Evolutionary conservation across 352 stramenopile species (phyloP).

Genomic region (Globisporangium solare): DNA sequence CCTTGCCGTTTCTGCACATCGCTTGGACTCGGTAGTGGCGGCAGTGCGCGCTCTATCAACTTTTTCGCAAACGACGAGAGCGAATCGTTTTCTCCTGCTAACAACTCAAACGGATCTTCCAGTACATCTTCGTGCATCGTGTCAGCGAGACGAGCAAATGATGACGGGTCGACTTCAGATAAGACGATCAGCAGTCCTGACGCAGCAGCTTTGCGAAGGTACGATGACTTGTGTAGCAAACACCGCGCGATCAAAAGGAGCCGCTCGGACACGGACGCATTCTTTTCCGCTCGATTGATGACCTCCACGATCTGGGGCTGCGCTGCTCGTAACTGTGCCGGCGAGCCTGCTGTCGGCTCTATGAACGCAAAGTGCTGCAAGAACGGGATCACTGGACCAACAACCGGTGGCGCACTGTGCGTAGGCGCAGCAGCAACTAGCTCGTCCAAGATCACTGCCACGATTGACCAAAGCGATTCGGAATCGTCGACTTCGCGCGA

Average conservation of each 20-base stretch:
- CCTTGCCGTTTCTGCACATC: neutral
- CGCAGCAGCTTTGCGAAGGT: constrained; percentile 42
- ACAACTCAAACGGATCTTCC: constrained; percentile 13
- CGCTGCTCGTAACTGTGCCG: constrained; percentile 16
- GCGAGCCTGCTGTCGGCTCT: constrained; percentile 22
- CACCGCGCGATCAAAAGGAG: constrained; percentile 39
- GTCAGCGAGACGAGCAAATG: constrained; percentile 13
- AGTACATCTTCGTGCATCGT: constrained; percentile 3
- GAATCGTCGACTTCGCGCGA: neutral
- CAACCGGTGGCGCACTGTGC: constrained; percentile 12
- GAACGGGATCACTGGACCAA: constrained; percentile 32
- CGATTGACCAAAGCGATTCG: constrained; percentile 24
- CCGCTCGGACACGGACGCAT: constrained; percentile 11
- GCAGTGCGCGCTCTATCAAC: constrained; percentile 6
- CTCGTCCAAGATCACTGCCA: constrained; percentile 21
- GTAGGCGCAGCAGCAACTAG: constrained; percentile 11
- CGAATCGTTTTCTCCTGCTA: neutral
- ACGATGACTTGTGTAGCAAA: constrained; percentile 41
- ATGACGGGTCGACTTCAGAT: constrained; percentile 8
- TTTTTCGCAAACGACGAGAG: constrained; percentile 4
- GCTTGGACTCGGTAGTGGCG: neutral
- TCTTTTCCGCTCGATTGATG: constrained; percentile 36
- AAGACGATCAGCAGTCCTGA: constrained; percentile 33
- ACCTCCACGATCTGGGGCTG: constrained; percentile 36
- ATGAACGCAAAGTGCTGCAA: constrained; percentile 59